Percentiles rank a stretch among this genome's conserved stretches.
Conservation (phyloP, 805 yeast species). For the Saccharomyces eubayanus region DNA sequence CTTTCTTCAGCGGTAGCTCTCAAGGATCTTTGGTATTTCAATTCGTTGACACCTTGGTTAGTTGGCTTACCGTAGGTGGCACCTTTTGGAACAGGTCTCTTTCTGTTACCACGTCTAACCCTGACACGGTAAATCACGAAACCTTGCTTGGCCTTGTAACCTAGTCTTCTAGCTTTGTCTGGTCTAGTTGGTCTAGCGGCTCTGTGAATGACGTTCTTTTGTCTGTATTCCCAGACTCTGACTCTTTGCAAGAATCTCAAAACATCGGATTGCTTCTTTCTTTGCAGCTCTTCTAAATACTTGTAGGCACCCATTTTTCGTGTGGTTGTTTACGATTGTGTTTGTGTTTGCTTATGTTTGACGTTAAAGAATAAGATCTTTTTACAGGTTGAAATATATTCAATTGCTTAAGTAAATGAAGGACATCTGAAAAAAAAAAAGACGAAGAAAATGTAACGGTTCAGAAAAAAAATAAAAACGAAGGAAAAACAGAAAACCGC, state of each 20-base stretch:
- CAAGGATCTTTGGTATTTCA: slow-evolving; percentile 95
- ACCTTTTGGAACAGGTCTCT: slow-evolving; percentile 99
- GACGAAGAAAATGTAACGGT: too few species aligned
- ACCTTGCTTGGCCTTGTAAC: slow-evolving; percentile 99
- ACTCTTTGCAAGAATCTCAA: slow-evolving; percentile 95
- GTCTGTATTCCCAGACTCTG: slow-evolving; percentile 99
- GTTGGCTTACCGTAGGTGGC: slow-evolving; percentile 99
- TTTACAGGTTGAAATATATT: background rate
- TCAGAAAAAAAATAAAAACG: too few species aligned
- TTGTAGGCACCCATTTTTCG: slow-evolving; percentile 94
- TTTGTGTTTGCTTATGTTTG: too few species aligned
- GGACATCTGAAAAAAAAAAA: background rate
- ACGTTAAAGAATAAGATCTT: too few species aligned
- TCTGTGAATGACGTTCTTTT: slow-evolving; percentile 94
- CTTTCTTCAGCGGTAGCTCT: slow-evolving; percentile 98
- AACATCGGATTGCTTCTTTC: slow-evolving; percentile 99
- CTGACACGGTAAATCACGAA: slow-evolving; percentile 94
- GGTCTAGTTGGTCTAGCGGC: slow-evolving; percentile 97
- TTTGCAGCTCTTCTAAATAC: slow-evolving; percentile 94
- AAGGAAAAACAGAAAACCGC: background rate
- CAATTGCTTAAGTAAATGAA: background rate
- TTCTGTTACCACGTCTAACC: slow-evolving; percentile 99
- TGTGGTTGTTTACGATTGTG: slow-evolving; percentile 58
- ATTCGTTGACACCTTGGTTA: slow-evolving; percentile 97
- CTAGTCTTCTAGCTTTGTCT: slow-evolving; percentile 98